These are phyloP conservation scores for Thielaviopsis euricoi DNA, from an alignment of 2,329 filamentous ascomycete species.

Conservation along the genomic window DNA sequence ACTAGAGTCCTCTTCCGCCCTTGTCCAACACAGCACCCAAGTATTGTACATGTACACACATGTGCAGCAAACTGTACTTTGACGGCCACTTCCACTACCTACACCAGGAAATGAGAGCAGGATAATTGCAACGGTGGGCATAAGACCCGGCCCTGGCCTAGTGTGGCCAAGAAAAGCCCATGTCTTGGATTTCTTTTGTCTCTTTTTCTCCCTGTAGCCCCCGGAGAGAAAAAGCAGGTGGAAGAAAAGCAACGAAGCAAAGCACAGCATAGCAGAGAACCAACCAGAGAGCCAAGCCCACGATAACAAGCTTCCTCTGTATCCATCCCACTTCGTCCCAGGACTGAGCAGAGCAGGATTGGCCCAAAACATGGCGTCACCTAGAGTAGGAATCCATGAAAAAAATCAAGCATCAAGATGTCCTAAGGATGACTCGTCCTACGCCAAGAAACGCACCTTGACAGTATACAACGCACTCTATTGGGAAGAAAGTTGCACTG, in stretches of 20 bases:
- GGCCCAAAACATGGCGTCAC: not conserved
- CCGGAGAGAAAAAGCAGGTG: not conserved
- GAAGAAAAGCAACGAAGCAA: not conserved
- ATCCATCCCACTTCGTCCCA: not conserved
- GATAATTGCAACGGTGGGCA: not conserved
- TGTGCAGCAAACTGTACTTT: no score
- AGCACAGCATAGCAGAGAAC: not conserved
- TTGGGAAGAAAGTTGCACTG: no score
- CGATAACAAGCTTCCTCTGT: not conserved
- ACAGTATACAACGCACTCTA: no score
- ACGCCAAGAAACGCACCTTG: no score
- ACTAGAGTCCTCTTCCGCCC: no score
- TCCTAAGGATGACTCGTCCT: no score
- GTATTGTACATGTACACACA: no score
- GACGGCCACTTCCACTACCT: no score
- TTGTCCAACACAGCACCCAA: no score
- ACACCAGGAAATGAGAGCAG: no score
- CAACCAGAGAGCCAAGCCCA: not conserved
- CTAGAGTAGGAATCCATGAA: not conserved
- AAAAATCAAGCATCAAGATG: no score
- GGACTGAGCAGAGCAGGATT: not conserved
- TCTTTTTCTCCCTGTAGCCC: not conserved
- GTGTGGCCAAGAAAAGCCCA: not conserved
- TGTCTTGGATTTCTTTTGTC: not conserved
- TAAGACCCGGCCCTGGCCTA: not conserved